These are phyloP conservation scores for Solanum habrochaites DNA, from an alignment of 257 asterid species.

Conservation along the genomic window DNA sequence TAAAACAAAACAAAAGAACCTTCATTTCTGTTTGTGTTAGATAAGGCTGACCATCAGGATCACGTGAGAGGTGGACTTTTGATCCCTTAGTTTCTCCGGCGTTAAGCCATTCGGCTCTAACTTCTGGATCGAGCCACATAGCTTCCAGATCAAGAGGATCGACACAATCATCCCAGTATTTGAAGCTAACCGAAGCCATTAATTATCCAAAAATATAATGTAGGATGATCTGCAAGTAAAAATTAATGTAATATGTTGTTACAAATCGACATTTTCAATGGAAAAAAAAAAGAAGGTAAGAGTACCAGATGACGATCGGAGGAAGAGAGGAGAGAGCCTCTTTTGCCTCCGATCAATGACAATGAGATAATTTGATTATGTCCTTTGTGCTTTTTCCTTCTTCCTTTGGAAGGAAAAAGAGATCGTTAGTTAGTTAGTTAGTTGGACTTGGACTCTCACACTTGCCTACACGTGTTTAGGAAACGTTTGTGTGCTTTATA, in stretches of 20 bases:
- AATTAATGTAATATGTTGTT: not conserved
- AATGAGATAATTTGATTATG: not conserved
- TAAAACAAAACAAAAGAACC: constrained; percentile 19
- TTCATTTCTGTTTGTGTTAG: constrained; percentile 92
- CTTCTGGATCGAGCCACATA: constrained; percentile 78
- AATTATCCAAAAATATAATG: not conserved
- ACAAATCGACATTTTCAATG: not conserved
- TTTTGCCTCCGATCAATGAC: not conserved
- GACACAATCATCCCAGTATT: constrained; percentile 89
- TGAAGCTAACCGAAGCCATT: constrained; percentile 57
- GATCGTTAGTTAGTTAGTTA: not conserved
- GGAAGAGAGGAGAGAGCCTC: not conserved
- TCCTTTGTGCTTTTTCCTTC: not conserved
- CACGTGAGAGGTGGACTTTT: constrained; percentile 86
- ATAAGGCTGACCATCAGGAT: constrained; percentile 87
- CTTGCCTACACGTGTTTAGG: not conserved
- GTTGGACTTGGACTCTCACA: not conserved
- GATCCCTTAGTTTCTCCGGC: constrained; percentile 82
- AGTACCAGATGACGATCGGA: not conserved
- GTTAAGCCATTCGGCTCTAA: constrained; percentile 66
- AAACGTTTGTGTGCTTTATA: too few relatives aligned
- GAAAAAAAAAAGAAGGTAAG: not conserved
- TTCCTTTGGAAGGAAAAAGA: not conserved
- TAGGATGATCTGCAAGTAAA: not conserved
- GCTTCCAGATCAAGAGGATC: constrained; percentile 72